phyloP scores from a whole-genome alignment of 2,329 filamentous ascomycete species.

The Hawksworthiomyces lignivorus region DNA sequence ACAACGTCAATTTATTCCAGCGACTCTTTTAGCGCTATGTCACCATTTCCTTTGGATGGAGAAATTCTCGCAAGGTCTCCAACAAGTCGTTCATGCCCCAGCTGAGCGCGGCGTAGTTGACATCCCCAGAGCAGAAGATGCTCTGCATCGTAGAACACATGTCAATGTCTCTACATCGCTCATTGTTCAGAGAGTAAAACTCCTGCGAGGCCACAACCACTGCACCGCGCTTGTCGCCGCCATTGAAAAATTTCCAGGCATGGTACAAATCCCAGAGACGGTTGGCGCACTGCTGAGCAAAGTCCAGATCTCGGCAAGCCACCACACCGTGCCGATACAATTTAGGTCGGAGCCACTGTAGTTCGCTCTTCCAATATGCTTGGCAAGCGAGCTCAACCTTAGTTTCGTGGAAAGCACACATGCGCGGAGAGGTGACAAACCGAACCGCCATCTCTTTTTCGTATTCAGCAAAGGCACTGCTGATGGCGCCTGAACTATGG shows the following conservation, averaged over 20 bases:
- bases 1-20: too few relatives aligned
- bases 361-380: constrained; percentile 12
- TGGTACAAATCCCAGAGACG: constrained; percentile 10
- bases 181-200: not conserved
- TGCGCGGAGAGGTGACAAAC: constrained; percentile 2
- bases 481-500: too few relatives aligned
- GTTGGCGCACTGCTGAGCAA: constrained; percentile 3
- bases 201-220: not conserved
- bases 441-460: too few relatives aligned
- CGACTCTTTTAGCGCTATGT: too few relatives aligned
- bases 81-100: constrained; percentile 9
- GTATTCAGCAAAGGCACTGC: too few relatives aligned
- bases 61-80: constrained; percentile 5
- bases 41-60: constrained; percentile 14
- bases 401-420: constrained; percentile 10
- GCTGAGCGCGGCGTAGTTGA: constrained; percentile 7
- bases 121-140: not conserved
- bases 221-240: constrained; percentile 1
- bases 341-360: constrained; percentile 9
- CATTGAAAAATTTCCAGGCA: constrained; percentile 10
- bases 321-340: not conserved
- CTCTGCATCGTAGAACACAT: not conserved
- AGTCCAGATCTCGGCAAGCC: not conserved
- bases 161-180: not conserved
- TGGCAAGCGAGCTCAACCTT: constrained; percentile 1